Base-by-base conservation (phyloP, 331 rosid genomes). In the Rosa hybrid region DNA sequence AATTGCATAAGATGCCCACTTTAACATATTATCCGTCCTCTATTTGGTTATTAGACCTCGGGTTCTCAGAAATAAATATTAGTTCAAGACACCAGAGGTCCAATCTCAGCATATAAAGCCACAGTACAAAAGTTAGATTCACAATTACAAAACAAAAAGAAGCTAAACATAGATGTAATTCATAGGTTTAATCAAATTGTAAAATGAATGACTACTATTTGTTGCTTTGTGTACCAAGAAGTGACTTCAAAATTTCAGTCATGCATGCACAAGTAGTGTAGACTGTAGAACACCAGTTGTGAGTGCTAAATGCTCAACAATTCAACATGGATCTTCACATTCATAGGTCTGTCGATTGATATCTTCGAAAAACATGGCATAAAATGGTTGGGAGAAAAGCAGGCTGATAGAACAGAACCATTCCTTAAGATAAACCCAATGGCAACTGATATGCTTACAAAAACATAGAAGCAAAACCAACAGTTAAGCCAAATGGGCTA, bases 401-500 rank as follows among this genome's bases (percentile, higher is more conserved):
- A 59, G 70, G 71, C 79, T 44, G 46, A 23, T 44, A 10, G 57
- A 60, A 45, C 14, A 25, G 45, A 25, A 46, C 44, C 59, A 16
- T 39, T 44, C 79, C 20, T 38, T 60, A 60, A 60, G 44, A 76
- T 62, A 59, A 76, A 44, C 20, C 56, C 78, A 8, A 39, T 23
- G 46, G 44, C 71, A 60, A 42, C 56, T 75, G 68, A 74, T 68
- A 46, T 13, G 78, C 45, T 74, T n/a, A 56, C 68, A 56, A 9
- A 23, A 51, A 59, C 41, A 75, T 2, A 56, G 73, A 39, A 42
- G 72, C 72, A 34, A 51, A 76, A 39, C 25, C 34, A 76, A 18
- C 60, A 10, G 72, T 63, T 77, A 64, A 7, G 51, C 38, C 50
- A 34, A 77, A 77, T 50, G 64, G 50, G 30, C 12, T 13, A 18